Base-by-base conservation (phyloP, 108 stramenopile species). In the Nannochloropsis gaditana region DNA sequence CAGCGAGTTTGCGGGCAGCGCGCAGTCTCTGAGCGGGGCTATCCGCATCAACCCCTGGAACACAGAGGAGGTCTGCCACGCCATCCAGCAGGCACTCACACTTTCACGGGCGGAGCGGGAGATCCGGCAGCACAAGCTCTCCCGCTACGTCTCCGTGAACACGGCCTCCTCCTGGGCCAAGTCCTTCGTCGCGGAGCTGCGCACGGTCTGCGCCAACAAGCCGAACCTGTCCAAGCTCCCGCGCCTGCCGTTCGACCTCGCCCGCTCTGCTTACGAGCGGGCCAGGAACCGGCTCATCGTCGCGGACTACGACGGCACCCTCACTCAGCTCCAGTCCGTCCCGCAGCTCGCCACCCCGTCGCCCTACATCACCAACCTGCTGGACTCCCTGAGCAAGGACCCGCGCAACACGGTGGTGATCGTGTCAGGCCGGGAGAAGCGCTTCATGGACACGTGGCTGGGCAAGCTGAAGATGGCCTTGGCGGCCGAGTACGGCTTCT, bases 81-180 rank as follows among this genome's bases (percentile, higher is more conserved):
- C 89, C 31, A 89, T 89, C 43, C 79, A 86, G 41, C 81, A 84
- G 84, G 85, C 89, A 3, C 86, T 89, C 31, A 81, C 84, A 44
- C 84, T 89, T 19, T 86, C 83, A 45, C 85, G 86, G 3, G 86
- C 84, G 21, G 89, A 89, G 84, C 42, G 86, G 41, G 88, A 90
- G 81, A 85, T 90, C 9, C 81, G 88, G 83, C 88, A 89, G 85
- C 86, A 86, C 45, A 90, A 90, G 88, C 90, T 90, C 10, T 84
- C 84, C 42, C 85, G 90, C 21, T 90, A 90, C 45, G 90, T 90
- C 31, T 45, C 79, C 47, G 79, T 80, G 59, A 82, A 90, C 86
- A 90, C 88, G 80, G 90, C 90, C 41, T 79, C 85, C 15, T 90
- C 85, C 81, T 90, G 90, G 90, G 90, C 90, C 11, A 88, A 88